These are phyloP conservation scores for Lolium perenne DNA, from an alignment of 176 grass and related monocot species.

Conservation along the genomic window DNA sequence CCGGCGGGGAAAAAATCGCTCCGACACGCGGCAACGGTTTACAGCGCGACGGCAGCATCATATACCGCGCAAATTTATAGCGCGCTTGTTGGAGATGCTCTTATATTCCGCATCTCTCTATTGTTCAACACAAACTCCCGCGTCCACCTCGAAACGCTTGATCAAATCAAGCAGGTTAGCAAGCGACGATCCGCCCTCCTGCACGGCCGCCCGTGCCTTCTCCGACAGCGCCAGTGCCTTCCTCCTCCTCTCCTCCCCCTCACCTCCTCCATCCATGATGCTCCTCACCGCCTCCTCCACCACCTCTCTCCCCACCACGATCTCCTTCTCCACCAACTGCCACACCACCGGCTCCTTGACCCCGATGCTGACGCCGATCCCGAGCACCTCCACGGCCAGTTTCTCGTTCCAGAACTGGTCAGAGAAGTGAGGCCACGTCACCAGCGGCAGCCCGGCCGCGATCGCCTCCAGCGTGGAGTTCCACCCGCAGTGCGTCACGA, in stretches of 20 bases:
- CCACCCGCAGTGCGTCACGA: constrained; percentile 72
- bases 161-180: constrained; percentile 40
- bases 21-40: no score
- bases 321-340: not conserved
- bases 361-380: constrained; percentile 56
- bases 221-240: not conserved
- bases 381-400: constrained; percentile 51
- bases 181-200: constrained; percentile 43
- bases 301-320: constrained; percentile 30
- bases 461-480: constrained; percentile 65
- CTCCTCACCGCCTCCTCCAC: constrained; percentile 47
- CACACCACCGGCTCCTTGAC: constrained; percentile 23
- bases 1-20: no score
- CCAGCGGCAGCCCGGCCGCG: constrained; percentile 24
- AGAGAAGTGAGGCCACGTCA: constrained; percentile 43
- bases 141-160: not conserved
- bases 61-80: no score
- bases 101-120: no score
- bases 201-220: constrained; percentile 23
- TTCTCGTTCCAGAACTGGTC: constrained; percentile 88
- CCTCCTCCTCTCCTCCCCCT: constrained; percentile 50
- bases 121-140: not conserved
- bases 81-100: no score
- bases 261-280: constrained; percentile 49
- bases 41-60: no score